phyloP scores from a whole-genome alignment of 441 rosid genomes.

The Kokia cookei region DNA sequence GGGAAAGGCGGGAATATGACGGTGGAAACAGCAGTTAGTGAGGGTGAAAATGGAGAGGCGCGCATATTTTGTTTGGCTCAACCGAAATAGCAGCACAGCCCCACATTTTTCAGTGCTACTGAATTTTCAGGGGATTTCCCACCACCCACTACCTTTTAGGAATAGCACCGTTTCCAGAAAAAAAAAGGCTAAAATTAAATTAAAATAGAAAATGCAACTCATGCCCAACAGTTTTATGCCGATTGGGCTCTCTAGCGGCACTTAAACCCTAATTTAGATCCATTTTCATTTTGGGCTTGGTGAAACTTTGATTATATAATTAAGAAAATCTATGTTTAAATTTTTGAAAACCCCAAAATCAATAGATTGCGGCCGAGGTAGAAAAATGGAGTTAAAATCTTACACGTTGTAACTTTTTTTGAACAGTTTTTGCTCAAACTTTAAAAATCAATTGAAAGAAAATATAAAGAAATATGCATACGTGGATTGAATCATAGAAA shows the following conservation, averaged over 20 bases:
- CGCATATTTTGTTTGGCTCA: slow-evolving; percentile 3
- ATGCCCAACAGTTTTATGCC: neutral
- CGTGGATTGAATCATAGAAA: too few species aligned
- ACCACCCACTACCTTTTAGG: neutral
- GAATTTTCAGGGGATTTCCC: neutral
- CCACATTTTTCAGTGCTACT: neutral
- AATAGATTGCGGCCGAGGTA: too few species aligned
- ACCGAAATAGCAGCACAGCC: neutral
- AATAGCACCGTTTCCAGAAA: neutral
- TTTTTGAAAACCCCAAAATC: too few species aligned
- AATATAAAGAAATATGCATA: too few species aligned
- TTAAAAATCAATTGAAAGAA: too few species aligned
- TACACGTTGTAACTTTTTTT: too few species aligned
- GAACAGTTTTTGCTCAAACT: too few species aligned
- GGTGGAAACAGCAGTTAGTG: neutral
- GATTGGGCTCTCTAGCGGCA: neutral
- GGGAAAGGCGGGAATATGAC: neutral
- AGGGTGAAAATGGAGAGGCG: neutral
- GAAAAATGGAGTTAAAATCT: too few species aligned
- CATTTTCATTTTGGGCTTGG: neutral
- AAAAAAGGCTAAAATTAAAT: too few species aligned
- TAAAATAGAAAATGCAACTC: neutral
- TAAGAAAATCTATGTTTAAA: too few species aligned
- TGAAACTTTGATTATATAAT: too few species aligned
- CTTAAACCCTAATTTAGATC: neutral